A percentile compares a stretch with the other conserved stretches of the same genome.
phyloP scores from a whole-genome alignment of 192 early-diverging fungal species.

The Entrophospora sp. region DNA sequence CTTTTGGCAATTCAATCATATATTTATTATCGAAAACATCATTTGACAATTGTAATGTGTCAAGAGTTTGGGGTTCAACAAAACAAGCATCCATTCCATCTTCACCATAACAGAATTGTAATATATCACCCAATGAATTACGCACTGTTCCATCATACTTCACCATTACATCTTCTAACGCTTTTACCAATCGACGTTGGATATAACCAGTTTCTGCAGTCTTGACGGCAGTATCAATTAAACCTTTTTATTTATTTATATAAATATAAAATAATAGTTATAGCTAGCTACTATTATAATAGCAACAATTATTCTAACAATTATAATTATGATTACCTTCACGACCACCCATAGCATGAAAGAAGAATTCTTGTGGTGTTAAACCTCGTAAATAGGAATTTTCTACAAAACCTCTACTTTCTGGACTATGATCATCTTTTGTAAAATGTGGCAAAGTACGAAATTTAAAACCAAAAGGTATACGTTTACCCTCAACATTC shows the following conservation, averaged over 20 bases:
- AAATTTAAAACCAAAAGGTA: slow-evolving; percentile 93
- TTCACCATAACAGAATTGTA: slow-evolving; percentile 97
- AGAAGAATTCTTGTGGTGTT: slow-evolving; percentile 97
- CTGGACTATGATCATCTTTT: slow-evolving; percentile 93
- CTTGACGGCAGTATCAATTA: slow-evolving; percentile 99
- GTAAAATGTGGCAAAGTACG: slow-evolving; percentile 95
- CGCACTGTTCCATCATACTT: slow-evolving; percentile 97
- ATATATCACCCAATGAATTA: slow-evolving; percentile 84
- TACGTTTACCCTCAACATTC: slow-evolving; percentile 98
- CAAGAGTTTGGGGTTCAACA: slow-evolving; percentile 77
- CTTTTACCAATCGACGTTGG: slow-evolving; percentile 96
- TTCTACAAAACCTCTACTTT: slow-evolving; percentile 81
- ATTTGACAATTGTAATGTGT: slow-evolving; percentile 60
- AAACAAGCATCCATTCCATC: slow-evolving; percentile 94
- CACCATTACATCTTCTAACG: slow-evolving; percentile 95
- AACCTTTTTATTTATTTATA: slow-evolving; percentile 35
- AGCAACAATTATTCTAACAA: too few species aligned
- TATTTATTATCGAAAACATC: slow-evolving; percentile 69
- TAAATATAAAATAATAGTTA: slow-evolving; percentile 6
- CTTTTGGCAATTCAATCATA: slow-evolving; percentile 70
- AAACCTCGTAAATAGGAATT: slow-evolving; percentile 86
- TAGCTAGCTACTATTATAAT: too few species aligned
- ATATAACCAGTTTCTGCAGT: slow-evolving; percentile 99
- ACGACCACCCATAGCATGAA: slow-evolving; percentile 99
- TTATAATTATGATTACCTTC: slow-evolving; percentile 54